Evolutionary conservation across 352 stramenopile genomes (phyloP), one percentile per base, ranked within the genome.

Genomic region (Thalassiosira mediterranea): DNA sequence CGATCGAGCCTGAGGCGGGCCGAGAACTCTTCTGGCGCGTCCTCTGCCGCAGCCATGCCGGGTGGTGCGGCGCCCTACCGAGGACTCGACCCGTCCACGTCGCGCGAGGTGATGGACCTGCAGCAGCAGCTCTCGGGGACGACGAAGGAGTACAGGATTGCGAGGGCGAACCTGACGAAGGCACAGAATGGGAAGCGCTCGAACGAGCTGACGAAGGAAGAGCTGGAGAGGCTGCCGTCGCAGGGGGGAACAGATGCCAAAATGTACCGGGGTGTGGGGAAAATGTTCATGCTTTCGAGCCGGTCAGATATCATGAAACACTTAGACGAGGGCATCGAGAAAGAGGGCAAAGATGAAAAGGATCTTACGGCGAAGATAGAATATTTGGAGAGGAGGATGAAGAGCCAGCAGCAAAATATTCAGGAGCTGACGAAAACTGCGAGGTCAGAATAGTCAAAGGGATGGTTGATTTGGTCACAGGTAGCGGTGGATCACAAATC

Each of bases 351-450:
- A 53, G 72, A 78, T 10, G 62, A 89, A 61, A 65, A 62, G 28
- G 81, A 90, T 48, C 70, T 89, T 21, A 75, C 25, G 21, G 63
- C 82, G 52, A 92, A 93, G 74, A 54, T 84, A 19, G 83, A 90
- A 17, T 93, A 92, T 60, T 67, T 93, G 46, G 83, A 94, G 66
- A 84, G 82, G 62, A 79, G 72, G 76, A 80, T 91, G 26, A 87
- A 90, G 47, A 90, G 79, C 25, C 77, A 91, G 64, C 76, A 87
- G 54, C 66, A 88, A 58, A 93, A 93, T 72, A 89, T 91, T 72
- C 47, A 81, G 38, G 88, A 94, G 58, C 65, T 91, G 49, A 83
- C 56, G 4, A 81, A 81, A 51, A 49, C 54, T 65, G 49, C 72
- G 19, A 32, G 51, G 23, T 63, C 57, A 31, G 62, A 72, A 42